These are phyloP conservation scores for Camellia granthamiana DNA, from an alignment of 148 eudicot genomes.

Conservation along the genomic window DNA sequence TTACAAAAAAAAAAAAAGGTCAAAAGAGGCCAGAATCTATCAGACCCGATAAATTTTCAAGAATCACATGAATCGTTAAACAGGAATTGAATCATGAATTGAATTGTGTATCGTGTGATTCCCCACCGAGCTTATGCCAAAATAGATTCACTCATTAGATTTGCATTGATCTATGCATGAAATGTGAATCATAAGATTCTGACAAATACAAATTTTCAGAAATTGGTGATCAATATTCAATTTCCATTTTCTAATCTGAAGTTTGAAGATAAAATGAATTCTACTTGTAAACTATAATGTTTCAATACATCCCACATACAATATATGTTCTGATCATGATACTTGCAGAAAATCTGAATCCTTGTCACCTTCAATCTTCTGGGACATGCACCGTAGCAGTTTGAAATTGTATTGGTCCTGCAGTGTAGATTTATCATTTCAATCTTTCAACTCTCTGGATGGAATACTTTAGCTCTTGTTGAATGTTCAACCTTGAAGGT, in stretches of 20 bases:
- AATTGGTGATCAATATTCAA: neutral
- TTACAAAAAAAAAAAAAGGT: no score
- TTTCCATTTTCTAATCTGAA: slow-evolving; percentile 4
- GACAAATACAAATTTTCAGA: neutral
- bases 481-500: slow-evolving; percentile 85
- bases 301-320: slow-evolving; percentile 1
- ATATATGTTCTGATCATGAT: neutral
- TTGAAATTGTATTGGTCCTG: neutral
- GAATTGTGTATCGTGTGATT: no score
- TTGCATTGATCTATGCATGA: no score
- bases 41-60: no score
- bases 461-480: slow-evolving; percentile 83
- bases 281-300: neutral
- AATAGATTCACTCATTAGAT: no score
- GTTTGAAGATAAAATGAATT: neutral
- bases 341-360: neutral
- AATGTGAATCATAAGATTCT: no score
- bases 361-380: neutral
- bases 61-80: no score
- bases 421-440: slow-evolving; percentile 18
- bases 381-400: neutral
- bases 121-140: no score
- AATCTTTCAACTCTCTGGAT: slow-evolving; percentile 72
- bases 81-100: no score
- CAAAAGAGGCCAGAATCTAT: no score